Base-by-base conservation (phyloP, 2,329 filamentous ascomycete species). In the Colletotrichum noveboracense region DNA sequence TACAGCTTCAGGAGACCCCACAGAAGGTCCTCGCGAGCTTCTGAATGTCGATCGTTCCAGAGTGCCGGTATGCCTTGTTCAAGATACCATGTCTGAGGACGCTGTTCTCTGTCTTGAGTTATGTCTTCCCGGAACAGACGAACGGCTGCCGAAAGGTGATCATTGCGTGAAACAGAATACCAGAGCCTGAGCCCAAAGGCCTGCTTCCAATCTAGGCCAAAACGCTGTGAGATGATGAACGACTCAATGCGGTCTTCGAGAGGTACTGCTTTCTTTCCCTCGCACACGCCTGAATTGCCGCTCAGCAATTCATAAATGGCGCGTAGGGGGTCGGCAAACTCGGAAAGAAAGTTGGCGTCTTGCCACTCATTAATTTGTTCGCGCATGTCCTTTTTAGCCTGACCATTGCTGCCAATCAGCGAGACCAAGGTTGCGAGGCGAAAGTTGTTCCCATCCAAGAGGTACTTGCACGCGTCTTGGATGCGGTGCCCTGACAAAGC, bases 141-240 rank as follows among this genome's bases (percentile, higher is more conserved):
- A 6, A 99, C 93, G 4, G 96, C 96, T 61, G 89, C 87, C 66
- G 93, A 91, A 58, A 98, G 89, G 43, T 92, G 90, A 60, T 96
- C 94, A 52, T 92, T 89, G 38, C 91, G 87, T 4, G 91, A 89
- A 55, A 93, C 94, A 60, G 93, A 93, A 83, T 98, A 99, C 94
- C 96, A 98, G 3, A 99, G 88, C 58, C 96, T 93, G 66, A 99
- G 89, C 13, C 95, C 96, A 83, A 99, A 98, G 1, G 96, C 93
- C 81, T 98, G 96, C 83, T 95, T 93, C 97, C 97, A 99, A 82
- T 97, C 94, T 43, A 99, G 88, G 6, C 92, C 92, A 82, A 98
- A 99, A 62, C 93, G 93, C 80, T 94, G 91, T 1, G 95, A 94
- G 78, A 99, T 94, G 70, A 93, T 90, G 81, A 99, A 98, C 0